These are phyloP conservation scores for Tympanopsis confertula DNA, from an alignment of 2,329 filamentous ascomycete genomes.

Conservation along the genomic window DNA sequence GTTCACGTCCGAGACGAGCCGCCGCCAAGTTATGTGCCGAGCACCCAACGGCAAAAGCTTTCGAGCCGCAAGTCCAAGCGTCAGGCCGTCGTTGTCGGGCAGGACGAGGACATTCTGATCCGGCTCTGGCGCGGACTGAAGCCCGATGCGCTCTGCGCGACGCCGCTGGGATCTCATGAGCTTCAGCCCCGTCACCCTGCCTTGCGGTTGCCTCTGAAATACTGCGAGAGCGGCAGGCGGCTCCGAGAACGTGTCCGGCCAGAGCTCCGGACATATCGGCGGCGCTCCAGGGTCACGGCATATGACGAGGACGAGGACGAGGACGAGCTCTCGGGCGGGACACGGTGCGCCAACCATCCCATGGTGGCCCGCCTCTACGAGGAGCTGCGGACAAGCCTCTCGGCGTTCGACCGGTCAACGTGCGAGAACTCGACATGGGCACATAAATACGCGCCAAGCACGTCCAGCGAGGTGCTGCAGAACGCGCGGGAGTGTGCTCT, in stretches of 20 bases:
- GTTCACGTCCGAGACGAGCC: conserved; percentile 45
- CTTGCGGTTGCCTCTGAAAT: no score
- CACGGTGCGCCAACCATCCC: conserved; percentile 31
- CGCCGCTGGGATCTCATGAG: no score
- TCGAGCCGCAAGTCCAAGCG: conserved; percentile 35
- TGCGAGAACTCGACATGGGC: conserved; percentile 68
- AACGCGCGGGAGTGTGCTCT: conserved; percentile 55
- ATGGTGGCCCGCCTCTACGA: conserved; percentile 47
- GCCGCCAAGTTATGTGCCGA: conserved; percentile 21
- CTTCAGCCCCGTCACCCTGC: conserved; percentile 25
- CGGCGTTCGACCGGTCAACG: conserved; percentile 67
- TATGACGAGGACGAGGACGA: conserved; percentile 13
- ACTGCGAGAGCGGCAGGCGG: background rate
- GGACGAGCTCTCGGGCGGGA: conserved; percentile 18
- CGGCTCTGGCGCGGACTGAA: conserved; percentile 23
- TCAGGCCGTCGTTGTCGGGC: conserved; percentile 24
- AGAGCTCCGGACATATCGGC: background rate
- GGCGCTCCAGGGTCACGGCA: background rate
- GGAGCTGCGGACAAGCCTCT: conserved; percentile 48
- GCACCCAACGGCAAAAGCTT: conserved; percentile 17
- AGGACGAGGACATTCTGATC: conserved; percentile 29
- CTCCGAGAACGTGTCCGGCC: background rate
- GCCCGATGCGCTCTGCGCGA: conserved; percentile 17
- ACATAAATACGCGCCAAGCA: conserved; percentile 71
- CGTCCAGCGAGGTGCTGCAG: conserved; percentile 65